A percentile compares a stretch with the other conserved stretches of the same genome.
Conservation (phyloP, 129 eudicot genomes). For the Tagetes erecta region DNA sequence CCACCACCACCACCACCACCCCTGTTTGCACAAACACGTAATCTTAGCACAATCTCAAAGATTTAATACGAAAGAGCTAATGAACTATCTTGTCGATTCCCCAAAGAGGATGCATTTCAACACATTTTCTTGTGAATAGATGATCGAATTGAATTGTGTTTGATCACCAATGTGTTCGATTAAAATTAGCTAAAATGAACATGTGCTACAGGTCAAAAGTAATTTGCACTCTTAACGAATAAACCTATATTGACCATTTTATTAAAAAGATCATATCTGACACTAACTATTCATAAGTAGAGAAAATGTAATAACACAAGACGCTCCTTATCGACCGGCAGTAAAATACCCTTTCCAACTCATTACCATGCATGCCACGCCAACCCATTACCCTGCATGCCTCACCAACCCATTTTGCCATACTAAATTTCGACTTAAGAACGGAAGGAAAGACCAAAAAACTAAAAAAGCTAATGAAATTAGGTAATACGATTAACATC, state of each 20-base stretch:
- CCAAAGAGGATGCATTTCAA: background rate
- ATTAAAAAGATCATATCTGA: background rate
- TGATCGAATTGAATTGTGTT: background rate
- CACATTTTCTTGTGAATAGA: background rate
- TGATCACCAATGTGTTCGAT: background rate
- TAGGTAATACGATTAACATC: background rate
- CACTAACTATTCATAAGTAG: background rate
- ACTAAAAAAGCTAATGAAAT: background rate
- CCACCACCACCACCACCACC: conserved; percentile 77
- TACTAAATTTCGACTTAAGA: background rate
- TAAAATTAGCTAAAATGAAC: background rate
- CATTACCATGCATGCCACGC: background rate
- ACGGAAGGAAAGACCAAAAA: background rate
- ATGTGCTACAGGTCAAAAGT: background rate
- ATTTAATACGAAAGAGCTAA: background rate
- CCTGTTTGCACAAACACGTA: conserved; percentile 36
- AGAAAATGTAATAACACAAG: background rate
- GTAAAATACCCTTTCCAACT: background rate
- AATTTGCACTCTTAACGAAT: background rate
- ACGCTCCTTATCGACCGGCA: background rate
- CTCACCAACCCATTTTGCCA: background rate
- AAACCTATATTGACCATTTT: background rate
- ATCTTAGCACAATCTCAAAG: conserved; percentile 7
- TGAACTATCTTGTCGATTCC: background rate
- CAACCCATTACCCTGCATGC: too few relatives aligned